Conservation (phyloP, 768 basidiomycete species). For the Gelatoporia subvermispora region DNA sequence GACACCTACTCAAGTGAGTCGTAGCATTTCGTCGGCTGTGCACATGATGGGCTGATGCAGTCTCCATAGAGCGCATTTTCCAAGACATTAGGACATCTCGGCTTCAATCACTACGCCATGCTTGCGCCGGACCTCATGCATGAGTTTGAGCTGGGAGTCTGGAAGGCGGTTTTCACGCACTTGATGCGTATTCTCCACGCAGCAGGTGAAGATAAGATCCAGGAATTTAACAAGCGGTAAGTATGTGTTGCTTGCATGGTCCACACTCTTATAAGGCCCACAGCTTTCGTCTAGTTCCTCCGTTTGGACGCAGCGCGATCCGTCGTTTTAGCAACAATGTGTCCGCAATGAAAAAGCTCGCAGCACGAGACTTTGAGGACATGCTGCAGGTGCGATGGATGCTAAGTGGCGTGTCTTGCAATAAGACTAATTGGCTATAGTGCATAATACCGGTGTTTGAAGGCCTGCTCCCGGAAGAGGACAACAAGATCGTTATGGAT, state of each 20-base stretch:
- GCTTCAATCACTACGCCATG: constrained; percentile 24
- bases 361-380: constrained; percentile 25
- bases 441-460: constrained; percentile 36
- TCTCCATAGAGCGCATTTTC: constrained; percentile 31
- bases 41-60: background rate
- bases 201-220: background rate
- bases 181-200: constrained; percentile 20
- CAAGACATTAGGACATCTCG: constrained; percentile 6
- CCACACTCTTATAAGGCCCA: background rate
- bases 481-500: constrained; percentile 22
- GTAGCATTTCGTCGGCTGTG: no score
- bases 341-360: constrained; percentile 23
- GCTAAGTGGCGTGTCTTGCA: no score
- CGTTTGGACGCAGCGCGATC: constrained; percentile 20
- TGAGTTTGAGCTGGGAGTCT: constrained; percentile 31
- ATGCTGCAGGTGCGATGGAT: constrained; percentile 17
- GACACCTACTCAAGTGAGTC: constrained; percentile 15
- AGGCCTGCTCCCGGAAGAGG: constrained; percentile 15
- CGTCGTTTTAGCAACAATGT: constrained; percentile 17
- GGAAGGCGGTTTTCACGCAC: constrained; percentile 26
- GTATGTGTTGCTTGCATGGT: background rate
- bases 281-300: constrained; percentile 16
- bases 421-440: constrained; percentile 12
- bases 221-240: constrained; percentile 14
- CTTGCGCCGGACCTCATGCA: constrained; percentile 29